Evolutionary conservation across 2,329 filamentous ascomycete genomes (phyloP).

Genomic region (Diplodia mutila): DNA sequence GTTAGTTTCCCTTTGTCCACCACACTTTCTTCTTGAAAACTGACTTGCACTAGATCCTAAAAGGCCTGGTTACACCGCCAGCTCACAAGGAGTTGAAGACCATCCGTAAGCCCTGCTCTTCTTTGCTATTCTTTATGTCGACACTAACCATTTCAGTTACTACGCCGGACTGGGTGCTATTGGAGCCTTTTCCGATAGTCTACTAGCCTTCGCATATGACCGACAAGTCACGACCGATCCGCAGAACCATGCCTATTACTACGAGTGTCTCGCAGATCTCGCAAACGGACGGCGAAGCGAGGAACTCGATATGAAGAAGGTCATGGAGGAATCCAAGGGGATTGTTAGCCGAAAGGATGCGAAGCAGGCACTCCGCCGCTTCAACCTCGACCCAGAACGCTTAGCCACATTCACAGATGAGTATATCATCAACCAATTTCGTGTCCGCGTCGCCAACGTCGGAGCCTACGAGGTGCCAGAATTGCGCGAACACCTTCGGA

Average conservation of each 20-base stretch:
- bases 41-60: constrained; percentile 9
- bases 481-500: constrained; percentile 59
- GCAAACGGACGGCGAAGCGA: constrained; percentile 60
- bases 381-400: constrained; percentile 55
- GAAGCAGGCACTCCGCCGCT: constrained; percentile 60
- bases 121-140: background rate
- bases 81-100: constrained; percentile 40
- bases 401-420: constrained; percentile 57
- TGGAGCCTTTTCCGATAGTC: constrained; percentile 63
- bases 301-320: constrained; percentile 61
- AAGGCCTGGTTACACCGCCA: background rate
- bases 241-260: constrained; percentile 61
- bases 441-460: constrained; percentile 60
- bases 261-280: constrained; percentile 67
- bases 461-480: constrained; percentile 59
- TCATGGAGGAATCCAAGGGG: constrained; percentile 61
- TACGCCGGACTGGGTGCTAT: constrained; percentile 67
- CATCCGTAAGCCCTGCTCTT: constrained; percentile 35
- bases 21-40: too few relatives aligned
- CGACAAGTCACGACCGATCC: constrained; percentile 63
- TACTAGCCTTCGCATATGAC: constrained; percentile 66
- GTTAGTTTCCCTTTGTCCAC: constrained; percentile 30
- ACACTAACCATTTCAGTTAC: constrained; percentile 38
- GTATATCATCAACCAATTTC: constrained; percentile 65
- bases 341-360: constrained; percentile 62